Evolutionary conservation across 2,329 filamentous ascomycete genomes (phyloP), one percentile per base, ranked within the genome.

Genomic region (Neopestalotiopsis sp.): DNA sequence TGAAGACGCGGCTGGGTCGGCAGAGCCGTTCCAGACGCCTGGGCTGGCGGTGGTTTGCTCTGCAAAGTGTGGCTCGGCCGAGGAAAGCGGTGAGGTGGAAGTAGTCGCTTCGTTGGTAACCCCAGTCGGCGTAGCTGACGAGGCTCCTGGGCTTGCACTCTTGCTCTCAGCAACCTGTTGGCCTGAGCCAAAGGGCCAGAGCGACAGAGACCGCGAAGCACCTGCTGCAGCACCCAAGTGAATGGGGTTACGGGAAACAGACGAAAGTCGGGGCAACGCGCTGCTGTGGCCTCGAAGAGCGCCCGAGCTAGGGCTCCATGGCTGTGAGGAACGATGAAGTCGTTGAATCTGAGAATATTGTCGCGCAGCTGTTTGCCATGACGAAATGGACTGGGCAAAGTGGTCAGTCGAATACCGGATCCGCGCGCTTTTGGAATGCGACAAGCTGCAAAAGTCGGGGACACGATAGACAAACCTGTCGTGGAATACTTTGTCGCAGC

Each of bases 111-210:
- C 14, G 32, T 7, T 30, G 17, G 9, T 24, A 4, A 28, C 34
- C 7, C 42, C 14, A 28, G n/a, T 24, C 17, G 53, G 38, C 14
- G 53, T 69, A 45, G 67, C 62, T 65, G 69, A 69, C 62, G 58
- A 65, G 58, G 58, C 71, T 57, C 73, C 24, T 64, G 70, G 34
- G 10, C 57, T 71, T 20, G 69, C 62, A 53, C 68, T 28, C 49
- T 67, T 59, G 13, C 73, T 59, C 38, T 68, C 67, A 14, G 66
- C 32, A 20, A 69, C 72, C 66, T 66, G 72, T 58, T 40, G 72
- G 68, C 71, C 75, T 30, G 77, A 77, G n/a, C 70, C 67, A 71
- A 77, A 78, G 2, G 75, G 75, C 77, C 77, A 79, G 20, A 79
- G 68, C 17, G 77, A 79, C 62, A 79, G 70, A 49, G 75, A 76